Base-by-base conservation (phyloP, 129 eudicot species). In the Pittosporum tobira region DNA sequence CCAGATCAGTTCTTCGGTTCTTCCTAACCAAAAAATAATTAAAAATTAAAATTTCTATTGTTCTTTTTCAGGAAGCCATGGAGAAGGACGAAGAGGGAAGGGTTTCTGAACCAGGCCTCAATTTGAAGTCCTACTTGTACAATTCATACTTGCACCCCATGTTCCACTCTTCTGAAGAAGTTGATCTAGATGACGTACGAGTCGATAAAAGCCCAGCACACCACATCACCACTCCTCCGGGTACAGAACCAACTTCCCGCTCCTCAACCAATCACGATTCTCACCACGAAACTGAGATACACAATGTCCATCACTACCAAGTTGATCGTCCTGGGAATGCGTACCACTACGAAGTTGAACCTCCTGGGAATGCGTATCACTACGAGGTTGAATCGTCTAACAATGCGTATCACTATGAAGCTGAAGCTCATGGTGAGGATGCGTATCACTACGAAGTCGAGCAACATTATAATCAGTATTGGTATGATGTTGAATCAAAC, bases 131-230 rank as follows among this genome's bases (percentile, higher is more conserved):
- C 1, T 87, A 69, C 76, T 74, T 87, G 53, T 64, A 88, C 3
- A 96, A 93, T 43, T 96, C 99, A 16, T 93, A 93, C 61, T 66
- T 93, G 70, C 99, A 93, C 66, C 96, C 96, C 8, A 81, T 87
- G 27, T 93, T 93, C 78, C 80, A 10, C 58, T 81, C 96, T 11
- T 83, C 84, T 66, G 88, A 93, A 54, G 88, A 83, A 79, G 84
- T 84, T 25, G 91, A 87, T 47, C 59, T 81, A 63, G 72, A 66
- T 25, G 96, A 93, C 47, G 82, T 83, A 12, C 74, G 58, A 48
- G 82, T 82, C 6, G 99, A 87, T 21, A 79, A 76, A 69, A 72
- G 61, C 62, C 77, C 67, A 16, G 63, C 71, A 43, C 72, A 59
- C 45, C 72, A 59, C 30, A 40, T 29, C 37, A 65, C 73, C 1